Conservation (phyloP, 305 asterid genomes). For the Petunia hybrid region DNA sequence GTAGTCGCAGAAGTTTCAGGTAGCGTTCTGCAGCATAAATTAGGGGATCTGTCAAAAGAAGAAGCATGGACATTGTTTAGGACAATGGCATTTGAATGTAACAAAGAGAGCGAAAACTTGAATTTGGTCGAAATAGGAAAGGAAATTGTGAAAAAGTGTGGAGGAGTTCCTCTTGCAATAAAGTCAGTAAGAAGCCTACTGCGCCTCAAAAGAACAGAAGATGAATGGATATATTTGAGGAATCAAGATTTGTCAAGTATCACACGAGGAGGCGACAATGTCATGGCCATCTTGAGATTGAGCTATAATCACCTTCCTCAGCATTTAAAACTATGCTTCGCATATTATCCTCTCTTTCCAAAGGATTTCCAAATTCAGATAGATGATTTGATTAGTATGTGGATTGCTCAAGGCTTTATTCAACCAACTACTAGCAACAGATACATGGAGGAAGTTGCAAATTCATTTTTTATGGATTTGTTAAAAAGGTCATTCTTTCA, state of each 20-base stretch:
- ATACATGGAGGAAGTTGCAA: conserved; percentile 20
- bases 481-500: conserved; percentile 3
- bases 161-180: conserved; percentile 22
- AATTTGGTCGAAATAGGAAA: conserved; percentile 13
- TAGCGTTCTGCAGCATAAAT: conserved; percentile 16
- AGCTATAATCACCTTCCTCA: conserved; percentile 12
- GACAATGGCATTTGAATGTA: not conserved
- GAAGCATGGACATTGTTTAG: not conserved
- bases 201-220: conserved; percentile 9
- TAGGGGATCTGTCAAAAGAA: not conserved
- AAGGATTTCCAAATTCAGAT: not conserved
- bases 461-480: not conserved
- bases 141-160: not conserved
- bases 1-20: not conserved
- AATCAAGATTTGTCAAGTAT: conserved; percentile 29
- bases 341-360: conserved; percentile 3
- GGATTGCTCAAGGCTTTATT: conserved; percentile 28
- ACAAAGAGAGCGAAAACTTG: not conserved
- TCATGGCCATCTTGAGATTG: conserved; percentile 21
- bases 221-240: conserved; percentile 22
- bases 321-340: conserved; percentile 12
- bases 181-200: conserved; percentile 24
- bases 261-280: not conserved
- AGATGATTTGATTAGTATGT: conserved; percentile 10
- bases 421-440: conserved; percentile 19